Base-by-base conservation (phyloP, 192 early-diverging fungal species). In the Backusella morwellensis region DNA sequence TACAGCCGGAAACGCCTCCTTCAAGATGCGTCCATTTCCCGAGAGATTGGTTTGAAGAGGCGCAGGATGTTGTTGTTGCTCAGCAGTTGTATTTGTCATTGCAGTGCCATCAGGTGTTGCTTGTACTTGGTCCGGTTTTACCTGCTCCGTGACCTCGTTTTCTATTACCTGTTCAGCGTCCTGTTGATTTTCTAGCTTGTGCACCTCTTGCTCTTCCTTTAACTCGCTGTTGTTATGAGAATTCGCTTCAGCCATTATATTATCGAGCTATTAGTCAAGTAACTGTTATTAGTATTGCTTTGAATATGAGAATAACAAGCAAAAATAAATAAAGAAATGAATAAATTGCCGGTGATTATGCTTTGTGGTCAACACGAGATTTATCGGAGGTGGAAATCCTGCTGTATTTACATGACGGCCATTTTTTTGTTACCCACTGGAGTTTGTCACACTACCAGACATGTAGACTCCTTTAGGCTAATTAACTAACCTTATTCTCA, bases 1-100 rank as follows among this genome's bases (percentile, higher is more conserved):
- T 11, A 88, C 81, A 41, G 74, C 75, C 11, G 88, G 88, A 74
- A 90, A 90, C 15, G 87, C 87, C 19, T 86, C 84, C 36, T 82
- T 85, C 75, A 90, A 78, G 36, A 80, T 85, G 41, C 35, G 26
- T 21, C 34, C 36, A 73, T 73, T 73, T 32, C n/a, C 72, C 8
- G 72, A 34, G 34, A 73, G 50, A 36, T 40, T 52, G 14, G 70
- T 32, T 23, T 38, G 5, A n/a, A n/a, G 35, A 68, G 67, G 66
- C 1, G 3, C 7, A 32, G 21, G 54, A 23, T 23, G 11, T 59
- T 59, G 23, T 1, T 12, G 11, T 12, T 63, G 56, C 29, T 29
- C 56, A 3, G 21, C 23, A 14, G 11, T 63, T 63, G 56, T 29
- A 23, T 6, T 56, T 21, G 19, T n/a, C 9, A 23, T 26, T 9